Conservation (phyloP, 306 rosid genomes). For the Trifolium fragiferum region DNA sequence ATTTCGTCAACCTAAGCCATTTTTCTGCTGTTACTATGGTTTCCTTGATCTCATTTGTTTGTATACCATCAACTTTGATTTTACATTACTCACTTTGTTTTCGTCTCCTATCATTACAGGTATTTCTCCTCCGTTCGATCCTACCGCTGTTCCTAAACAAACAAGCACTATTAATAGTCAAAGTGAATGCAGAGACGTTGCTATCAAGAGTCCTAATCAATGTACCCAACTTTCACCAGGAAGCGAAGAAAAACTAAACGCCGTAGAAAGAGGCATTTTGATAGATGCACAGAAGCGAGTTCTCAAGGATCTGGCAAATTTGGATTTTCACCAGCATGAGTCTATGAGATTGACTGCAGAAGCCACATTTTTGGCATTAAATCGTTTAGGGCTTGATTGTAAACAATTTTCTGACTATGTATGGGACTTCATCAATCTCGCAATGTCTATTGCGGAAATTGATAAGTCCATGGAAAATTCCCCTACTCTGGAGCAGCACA, state of each 20-base stretch:
- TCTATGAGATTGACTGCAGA: constrained; percentile 48
- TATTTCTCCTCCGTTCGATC: constrained; percentile 38
- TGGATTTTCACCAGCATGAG: constrained; percentile 30
- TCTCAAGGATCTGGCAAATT: constrained; percentile 34
- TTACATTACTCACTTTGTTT: neutral
- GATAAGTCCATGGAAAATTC: constrained; percentile 33
- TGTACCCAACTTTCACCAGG: constrained; percentile 24
- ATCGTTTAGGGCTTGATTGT: constrained; percentile 15
- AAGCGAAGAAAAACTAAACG: constrained; percentile 22
- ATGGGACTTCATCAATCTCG: constrained; percentile 37
- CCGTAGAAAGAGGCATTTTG: neutral
- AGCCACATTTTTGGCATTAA: constrained; percentile 8
- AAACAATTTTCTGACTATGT: constrained; percentile 41
- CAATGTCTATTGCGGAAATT: constrained; percentile 28
- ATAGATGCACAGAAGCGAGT: constrained; percentile 9
- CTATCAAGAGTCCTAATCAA: neutral
- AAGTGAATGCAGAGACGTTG: constrained; percentile 18
- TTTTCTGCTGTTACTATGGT: constrained; percentile 41
- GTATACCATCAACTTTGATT: neutral
- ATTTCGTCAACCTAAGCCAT: constrained; percentile 11
- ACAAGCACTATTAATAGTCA: neutral
- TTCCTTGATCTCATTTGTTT: neutral
- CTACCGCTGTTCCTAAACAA: neutral
- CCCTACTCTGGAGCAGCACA: constrained; percentile 31
- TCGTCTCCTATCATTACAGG: constrained; percentile 29